Base-by-base conservation (phyloP, 2,329 filamentous ascomycete genomes). In the Juglanconis oblonga region DNA sequence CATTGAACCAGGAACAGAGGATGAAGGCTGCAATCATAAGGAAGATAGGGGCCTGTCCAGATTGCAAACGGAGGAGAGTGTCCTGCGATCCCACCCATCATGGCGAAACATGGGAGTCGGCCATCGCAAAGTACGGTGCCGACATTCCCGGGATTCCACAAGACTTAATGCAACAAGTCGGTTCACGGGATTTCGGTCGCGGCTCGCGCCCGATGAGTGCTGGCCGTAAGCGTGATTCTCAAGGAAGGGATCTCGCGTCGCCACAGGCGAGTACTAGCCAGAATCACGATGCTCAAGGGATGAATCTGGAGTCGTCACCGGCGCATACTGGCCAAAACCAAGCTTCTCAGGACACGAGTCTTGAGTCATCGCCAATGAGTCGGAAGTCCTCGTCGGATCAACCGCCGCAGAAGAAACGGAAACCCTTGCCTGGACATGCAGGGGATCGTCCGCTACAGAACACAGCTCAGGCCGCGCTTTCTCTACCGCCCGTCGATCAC, bases 1-100 rank as follows among this genome's bases (percentile, higher is more conserved):
- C 83, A 63, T 74, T 86, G 64, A 84, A 82, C 36, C 78, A 82
- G 57, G 76, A 81, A 63, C 84, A 85, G 67, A 78, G 83, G 69
- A 81, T 85, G 66, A 82, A 82, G 69, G 83, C 83, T 51, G 83
- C 83, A 50, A 70, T 86, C 59, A 86, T 86, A 63, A 74, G 83
- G 66, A 86, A 85, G 70, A 73, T 86, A 56, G 83, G 83, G 59
- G 83, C 83, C 52, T 86, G 83, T 67, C 67, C 70, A 38, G 82
- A 85, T 66, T 86, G 83, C 65, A 77, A 81, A 48, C 77, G 81
- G 59, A 76, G 82, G 64, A 77, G 83, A 69, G 83, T 86, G 71
- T 82, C 82, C 70, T 48, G 40, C 40, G 33, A 47, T 8, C 33
- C 57, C n/a, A 32, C 35, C 33, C 50, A 58, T 48, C 50, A 49